Percentiles rank a stretch among this genome's conserved stretches.
phyloP scores from a whole-genome alignment of 495 filamentous ascomycete genomes.

The Penicillium diatomitis region DNA sequence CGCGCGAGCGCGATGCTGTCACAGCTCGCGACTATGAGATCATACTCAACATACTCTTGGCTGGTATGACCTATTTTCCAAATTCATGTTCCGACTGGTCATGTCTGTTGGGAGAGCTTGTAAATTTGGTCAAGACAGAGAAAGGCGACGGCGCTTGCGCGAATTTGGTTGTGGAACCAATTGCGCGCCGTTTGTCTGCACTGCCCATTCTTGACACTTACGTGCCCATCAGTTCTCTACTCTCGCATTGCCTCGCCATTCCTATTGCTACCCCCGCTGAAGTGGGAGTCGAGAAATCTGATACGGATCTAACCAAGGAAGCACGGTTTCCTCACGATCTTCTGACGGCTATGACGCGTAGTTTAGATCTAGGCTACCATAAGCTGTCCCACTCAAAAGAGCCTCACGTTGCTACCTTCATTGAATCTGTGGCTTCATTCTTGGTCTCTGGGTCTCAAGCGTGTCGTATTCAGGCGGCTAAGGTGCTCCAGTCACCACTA shows the following conservation, averaged over 20 bases:
- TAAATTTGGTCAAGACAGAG: constrained; percentile 51
- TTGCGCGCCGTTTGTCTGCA: constrained; percentile 43
- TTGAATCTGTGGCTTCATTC: constrained; percentile 34
- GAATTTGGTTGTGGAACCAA: constrained; percentile 57
- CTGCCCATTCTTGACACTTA: constrained; percentile 14
- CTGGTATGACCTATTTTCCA: constrained; percentile 42
- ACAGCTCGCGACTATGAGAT: constrained; percentile 58
- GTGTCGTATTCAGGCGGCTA: constrained; percentile 25
- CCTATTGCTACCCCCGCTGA: constrained; percentile 17
- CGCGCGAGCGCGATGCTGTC: constrained; percentile 35
- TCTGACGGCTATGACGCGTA: constrained; percentile 16
- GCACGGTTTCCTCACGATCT: constrained; percentile 21
- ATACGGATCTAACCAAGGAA: neutral
- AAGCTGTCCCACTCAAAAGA: constrained; percentile 15
- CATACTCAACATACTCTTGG: constrained; percentile 53
- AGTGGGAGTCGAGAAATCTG: constrained; percentile 1
- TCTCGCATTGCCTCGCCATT: constrained; percentile 27
- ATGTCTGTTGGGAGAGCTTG: constrained; percentile 47
- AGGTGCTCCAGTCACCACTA: constrained; percentile 24
- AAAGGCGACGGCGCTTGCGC: constrained; percentile 55
- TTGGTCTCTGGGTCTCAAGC: constrained; percentile 21
- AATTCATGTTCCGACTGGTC: constrained; percentile 46
- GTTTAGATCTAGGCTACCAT: constrained; percentile 23
- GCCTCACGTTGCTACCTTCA: constrained; percentile 21
- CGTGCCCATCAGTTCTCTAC: constrained; percentile 23